These are phyloP conservation scores for Coniferiporia sulphurascens DNA, from an alignment of 1,284 basidiomycete species.

Conservation along the genomic window DNA sequence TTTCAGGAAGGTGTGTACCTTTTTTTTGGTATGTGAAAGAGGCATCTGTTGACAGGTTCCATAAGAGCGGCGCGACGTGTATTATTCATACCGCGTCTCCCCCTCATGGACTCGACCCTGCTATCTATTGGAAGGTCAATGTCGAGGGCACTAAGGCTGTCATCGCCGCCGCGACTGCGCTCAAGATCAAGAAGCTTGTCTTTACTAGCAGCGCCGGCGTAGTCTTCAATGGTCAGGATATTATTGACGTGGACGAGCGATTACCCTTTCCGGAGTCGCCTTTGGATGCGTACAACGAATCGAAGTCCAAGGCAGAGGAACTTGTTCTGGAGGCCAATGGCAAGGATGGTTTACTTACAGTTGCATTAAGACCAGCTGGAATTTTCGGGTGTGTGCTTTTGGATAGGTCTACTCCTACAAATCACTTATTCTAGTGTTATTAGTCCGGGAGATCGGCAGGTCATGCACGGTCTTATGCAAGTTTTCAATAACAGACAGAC, in stretches of 20 bases:
- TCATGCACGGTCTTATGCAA: conserved; percentile 75
- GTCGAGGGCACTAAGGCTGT: conserved; percentile 88
- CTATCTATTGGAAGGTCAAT: conserved; percentile 90
- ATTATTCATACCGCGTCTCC: conserved; percentile 98
- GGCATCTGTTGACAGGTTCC: conserved; percentile 4
- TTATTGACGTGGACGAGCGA: conserved; percentile 89
- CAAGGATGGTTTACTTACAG: conserved; percentile 77
- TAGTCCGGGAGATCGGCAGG: conserved; percentile 90
- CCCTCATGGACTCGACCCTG: conserved; percentile 64
- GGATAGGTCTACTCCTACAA: conserved; percentile 4
- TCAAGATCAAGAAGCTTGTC: conserved; percentile 81
- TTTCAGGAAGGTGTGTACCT: conserved; percentile 55
- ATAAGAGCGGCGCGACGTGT: conserved; percentile 73
- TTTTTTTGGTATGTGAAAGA: conserved; percentile 1
- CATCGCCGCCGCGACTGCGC: conserved; percentile 73
- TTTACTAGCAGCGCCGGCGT: conserved; percentile 96
- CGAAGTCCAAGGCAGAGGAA: conserved; percentile 90
- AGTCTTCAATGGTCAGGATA: conserved; percentile 80
- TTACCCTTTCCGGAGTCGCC: conserved; percentile 70
- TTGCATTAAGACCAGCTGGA: conserved; percentile 90
- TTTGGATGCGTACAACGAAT: conserved; percentile 93
- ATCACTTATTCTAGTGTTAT: neutral
- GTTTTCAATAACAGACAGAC: conserved; percentile 84
- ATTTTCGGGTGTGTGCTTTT: conserved; percentile 79
- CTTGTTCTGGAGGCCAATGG: conserved; percentile 86